Evolutionary conservation across 805 yeast genomes (phyloP).

Genomic region (Saturnispora mendoncae): DNA sequence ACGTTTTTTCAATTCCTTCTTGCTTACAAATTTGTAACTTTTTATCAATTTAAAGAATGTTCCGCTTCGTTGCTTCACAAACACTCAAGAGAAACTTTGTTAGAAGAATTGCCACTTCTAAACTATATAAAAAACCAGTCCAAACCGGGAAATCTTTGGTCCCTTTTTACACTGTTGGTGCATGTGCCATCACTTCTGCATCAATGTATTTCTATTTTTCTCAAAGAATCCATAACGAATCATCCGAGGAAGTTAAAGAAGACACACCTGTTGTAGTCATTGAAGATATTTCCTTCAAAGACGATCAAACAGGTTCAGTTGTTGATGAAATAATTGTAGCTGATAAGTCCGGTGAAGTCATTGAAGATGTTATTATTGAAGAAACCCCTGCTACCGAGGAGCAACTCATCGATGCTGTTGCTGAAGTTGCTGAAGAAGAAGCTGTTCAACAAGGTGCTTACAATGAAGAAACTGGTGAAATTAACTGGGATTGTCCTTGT

Average conservation of each 20-base stretch:
- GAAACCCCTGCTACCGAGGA: conserved; percentile 7
- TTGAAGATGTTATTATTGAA: conserved; percentile 2
- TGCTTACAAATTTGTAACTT: background rate
- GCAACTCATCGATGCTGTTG: conserved; percentile 4
- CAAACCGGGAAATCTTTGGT: conserved; percentile 1
- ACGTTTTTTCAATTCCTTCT: background rate
- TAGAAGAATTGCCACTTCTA: conserved; percentile 1
- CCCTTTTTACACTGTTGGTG: conserved; percentile 11
- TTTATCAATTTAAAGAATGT: background rate
- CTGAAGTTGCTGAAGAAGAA: conserved; percentile 24
- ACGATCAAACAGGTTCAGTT: conserved; percentile 1
- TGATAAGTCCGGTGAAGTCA: conserved; percentile 4
- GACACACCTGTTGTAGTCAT: conserved; percentile 14
- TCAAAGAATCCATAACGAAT: conserved; percentile 12
- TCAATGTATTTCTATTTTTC: conserved; percentile 13
- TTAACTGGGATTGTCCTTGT: conserved; percentile 99
- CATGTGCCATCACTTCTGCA: conserved; percentile 15
- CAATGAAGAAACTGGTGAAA: conserved; percentile 96
- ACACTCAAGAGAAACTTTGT: background rate
- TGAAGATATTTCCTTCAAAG: conserved; percentile 14
- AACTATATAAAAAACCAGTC: background rate
- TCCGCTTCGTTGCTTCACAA: background rate
- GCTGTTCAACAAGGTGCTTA: conserved; percentile 59
- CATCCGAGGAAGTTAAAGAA: conserved; percentile 10
- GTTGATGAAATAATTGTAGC: conserved; percentile 3